phyloP scores from a whole-genome alignment of 768 basidiomycete species.

The Suillus subalutaceus region DNA sequence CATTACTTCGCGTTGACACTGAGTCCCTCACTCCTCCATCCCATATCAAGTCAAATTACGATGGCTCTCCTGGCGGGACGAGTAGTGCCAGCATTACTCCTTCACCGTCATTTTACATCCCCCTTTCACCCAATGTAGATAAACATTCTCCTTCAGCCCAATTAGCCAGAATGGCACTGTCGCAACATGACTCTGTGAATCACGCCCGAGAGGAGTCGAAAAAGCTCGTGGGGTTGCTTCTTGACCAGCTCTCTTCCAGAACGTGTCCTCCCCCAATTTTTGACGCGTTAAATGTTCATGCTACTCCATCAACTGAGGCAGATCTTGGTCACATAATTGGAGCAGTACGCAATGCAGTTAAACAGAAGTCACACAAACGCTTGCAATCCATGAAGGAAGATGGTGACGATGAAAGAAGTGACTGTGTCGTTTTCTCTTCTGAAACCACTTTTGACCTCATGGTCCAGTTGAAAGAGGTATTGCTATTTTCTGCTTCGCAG shows the following conservation, averaged over 20 bases:
- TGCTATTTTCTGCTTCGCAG: conserved; percentile 55
- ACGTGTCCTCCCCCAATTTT: conserved; percentile 55
- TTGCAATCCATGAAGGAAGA: conserved; percentile 15
- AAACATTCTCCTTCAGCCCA: conserved; percentile 28
- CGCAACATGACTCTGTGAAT: conserved; percentile 28
- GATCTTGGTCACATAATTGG: conserved; percentile 47
- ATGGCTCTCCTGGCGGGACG: neutral
- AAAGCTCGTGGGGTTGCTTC: conserved; percentile 67
- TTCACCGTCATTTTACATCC: conserved; percentile 32
- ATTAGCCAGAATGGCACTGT: conserved; percentile 20
- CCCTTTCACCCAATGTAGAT: conserved; percentile 27
- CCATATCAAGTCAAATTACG: neutral
- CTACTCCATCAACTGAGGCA: conserved; percentile 30
- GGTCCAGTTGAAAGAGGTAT: conserved; percentile 60
- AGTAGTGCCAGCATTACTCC: conserved; percentile 19
- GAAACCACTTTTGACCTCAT: conserved; percentile 67
- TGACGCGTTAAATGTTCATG: conserved; percentile 38
- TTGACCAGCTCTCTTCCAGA: conserved; percentile 64
- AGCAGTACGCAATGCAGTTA: conserved; percentile 48
- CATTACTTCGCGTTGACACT: conserved; percentile 18
- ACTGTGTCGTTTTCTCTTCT: conserved; percentile 54
- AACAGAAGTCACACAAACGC: conserved; percentile 28
- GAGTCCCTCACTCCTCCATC: conserved; percentile 9
- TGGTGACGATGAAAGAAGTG: conserved; percentile 42
- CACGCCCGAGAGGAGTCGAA: conserved; percentile 63